These are phyloP conservation scores for Thalassiosira ordinaria DNA, from an alignment of 352 stramenopile genomes.

Conservation along the genomic window DNA sequence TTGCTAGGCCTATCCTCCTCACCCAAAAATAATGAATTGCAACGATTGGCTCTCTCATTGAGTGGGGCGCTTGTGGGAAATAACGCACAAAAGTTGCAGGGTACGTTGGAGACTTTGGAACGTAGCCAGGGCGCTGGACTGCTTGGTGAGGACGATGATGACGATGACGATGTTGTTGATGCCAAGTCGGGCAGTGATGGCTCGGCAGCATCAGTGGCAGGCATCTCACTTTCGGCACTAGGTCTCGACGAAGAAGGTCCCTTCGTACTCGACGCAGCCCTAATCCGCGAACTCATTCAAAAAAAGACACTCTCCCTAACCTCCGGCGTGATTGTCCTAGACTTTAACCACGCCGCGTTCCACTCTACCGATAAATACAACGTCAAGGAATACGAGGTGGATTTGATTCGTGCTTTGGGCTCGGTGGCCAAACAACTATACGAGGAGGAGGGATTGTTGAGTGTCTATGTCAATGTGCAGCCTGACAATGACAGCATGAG, in stretches of 20 bases:
- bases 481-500: slow-evolving; percentile 30
- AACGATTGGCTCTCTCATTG: slow-evolving; percentile 68
- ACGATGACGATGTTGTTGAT: slow-evolving; percentile 18
- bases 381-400: slow-evolving; percentile 34
- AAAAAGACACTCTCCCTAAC: slow-evolving; percentile 38
- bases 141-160: slow-evolving; percentile 36
- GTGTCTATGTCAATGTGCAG: slow-evolving; percentile 81
- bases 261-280: slow-evolving; percentile 48
- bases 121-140: slow-evolving; percentile 41
- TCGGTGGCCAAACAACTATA: slow-evolving; percentile 66
- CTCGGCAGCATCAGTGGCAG: too few species aligned
- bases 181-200: too few species aligned
- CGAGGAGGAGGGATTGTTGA: slow-evolving; percentile 60
- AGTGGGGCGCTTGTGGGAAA: slow-evolving; percentile 38
- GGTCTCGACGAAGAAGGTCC: slow-evolving; percentile 51
- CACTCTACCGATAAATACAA: slow-evolving; percentile 22
- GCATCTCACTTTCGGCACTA: slow-evolving; percentile 50
- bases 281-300: slow-evolving; percentile 48
- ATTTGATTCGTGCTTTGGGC: slow-evolving; percentile 39
- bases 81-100: slow-evolving; percentile 13
- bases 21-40: slow-evolving; percentile 64
- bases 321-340: slow-evolving; percentile 68
- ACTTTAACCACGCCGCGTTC: slow-evolving; percentile 66
- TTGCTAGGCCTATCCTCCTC: slow-evolving; percentile 68
- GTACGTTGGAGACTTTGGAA: slow-evolving; percentile 33